Evolutionary conservation across 164 flowering plant species (phyloP).

Genomic region (Liquidambar formosana): DNA sequence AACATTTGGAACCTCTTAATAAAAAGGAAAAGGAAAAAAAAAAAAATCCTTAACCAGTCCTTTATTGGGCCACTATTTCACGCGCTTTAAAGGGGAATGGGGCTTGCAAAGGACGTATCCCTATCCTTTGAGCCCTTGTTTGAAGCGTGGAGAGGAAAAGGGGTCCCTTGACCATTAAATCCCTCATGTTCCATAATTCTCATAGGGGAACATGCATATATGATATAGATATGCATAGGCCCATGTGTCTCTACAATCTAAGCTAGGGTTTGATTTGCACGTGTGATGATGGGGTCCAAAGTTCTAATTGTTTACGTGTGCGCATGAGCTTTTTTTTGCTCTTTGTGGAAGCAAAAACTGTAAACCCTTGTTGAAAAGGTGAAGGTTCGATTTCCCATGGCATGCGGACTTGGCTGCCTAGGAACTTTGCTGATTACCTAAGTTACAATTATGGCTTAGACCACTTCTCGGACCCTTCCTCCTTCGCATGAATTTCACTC

Average conservation of each 20-base stretch:
- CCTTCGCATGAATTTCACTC: too few relatives aligned
- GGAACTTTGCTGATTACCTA: too few relatives aligned
- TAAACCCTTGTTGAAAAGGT: too few relatives aligned
- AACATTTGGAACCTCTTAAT: too few relatives aligned
- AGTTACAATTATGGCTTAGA: too few relatives aligned
- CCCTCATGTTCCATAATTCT: not conserved
- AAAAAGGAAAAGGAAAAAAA: not conserved
- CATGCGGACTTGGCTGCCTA: too few relatives aligned
- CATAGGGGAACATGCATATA: not conserved
- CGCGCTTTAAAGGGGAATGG: not conserved
- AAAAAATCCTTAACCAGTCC: not conserved
- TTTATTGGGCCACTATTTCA: too few relatives aligned
- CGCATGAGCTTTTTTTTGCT: too few relatives aligned
- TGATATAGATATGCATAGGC: conserved; percentile 13
- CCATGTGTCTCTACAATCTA: conserved; percentile 16
- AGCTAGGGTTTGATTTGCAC: not conserved
- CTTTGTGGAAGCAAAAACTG: too few relatives aligned
- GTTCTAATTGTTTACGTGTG: not conserved
- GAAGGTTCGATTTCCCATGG: too few relatives aligned
- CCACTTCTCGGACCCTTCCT: too few relatives aligned
- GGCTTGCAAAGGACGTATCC: not conserved
- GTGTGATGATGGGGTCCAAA: conserved; percentile 2
- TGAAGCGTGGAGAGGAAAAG: not conserved
- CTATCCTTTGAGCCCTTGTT: not conserved
- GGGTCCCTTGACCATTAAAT: too few relatives aligned